Conservation (phyloP, 345 rosid genomes). For the Citrus unshiu region DNA sequence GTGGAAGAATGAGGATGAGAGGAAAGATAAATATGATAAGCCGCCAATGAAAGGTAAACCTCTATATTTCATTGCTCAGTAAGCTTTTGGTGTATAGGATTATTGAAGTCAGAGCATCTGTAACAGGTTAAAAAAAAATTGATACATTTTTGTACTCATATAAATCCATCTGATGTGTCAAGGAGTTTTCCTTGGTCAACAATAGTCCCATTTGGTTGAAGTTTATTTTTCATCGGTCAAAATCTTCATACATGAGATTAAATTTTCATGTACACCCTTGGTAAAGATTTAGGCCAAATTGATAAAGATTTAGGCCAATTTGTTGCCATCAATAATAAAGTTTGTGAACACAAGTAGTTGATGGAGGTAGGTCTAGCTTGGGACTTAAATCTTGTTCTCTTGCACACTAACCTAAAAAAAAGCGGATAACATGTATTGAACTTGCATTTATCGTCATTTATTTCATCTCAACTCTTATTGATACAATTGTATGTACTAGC, state of each 20-base stretch:
- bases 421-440: not conserved
- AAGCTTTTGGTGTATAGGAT: not conserved
- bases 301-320: not conserved
- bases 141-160: not conserved
- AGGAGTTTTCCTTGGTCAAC: not conserved
- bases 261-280: not conserved
- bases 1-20: conserved; percentile 56
- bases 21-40: conserved; percentile 46
- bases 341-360: not conserved
- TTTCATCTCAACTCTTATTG: not conserved
- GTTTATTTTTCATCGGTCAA: not conserved
- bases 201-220: not conserved
- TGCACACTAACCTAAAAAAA: not conserved
- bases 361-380: not conserved
- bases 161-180: not conserved
- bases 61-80: not conserved
- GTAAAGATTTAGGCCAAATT: not conserved
- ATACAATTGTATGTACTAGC: not conserved
- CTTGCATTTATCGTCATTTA: not conserved
- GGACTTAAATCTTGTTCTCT: not conserved
- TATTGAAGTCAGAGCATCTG: not conserved
- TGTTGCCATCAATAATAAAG: not conserved
- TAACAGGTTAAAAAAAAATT: not conserved
- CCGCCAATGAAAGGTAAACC: conserved; percentile 47
- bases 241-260: not conserved